Evolutionary conservation across 2,329 filamentous ascomycete genomes (phyloP).

Genomic region (Chaetomium strumarium): DNA sequence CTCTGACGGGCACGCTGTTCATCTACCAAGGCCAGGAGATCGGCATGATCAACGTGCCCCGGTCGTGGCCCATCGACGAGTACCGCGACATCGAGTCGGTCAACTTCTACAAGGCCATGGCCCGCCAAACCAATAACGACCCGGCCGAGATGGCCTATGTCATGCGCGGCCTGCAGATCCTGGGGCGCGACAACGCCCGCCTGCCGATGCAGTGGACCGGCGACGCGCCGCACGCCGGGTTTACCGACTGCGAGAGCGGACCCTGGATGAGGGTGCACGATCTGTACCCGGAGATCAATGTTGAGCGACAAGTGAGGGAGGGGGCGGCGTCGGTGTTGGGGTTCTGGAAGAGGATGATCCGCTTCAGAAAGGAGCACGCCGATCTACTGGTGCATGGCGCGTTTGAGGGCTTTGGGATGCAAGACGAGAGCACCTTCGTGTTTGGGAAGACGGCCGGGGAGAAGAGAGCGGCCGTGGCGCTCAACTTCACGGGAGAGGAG

Average conservation of each 20-base stretch:
- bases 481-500: slow-evolving; percentile 40
- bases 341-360: slow-evolving; percentile 55
- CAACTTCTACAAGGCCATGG: slow-evolving; percentile 39
- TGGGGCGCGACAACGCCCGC: slow-evolving; percentile 61
- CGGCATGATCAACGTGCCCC: slow-evolving; percentile 50
- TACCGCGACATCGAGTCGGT: slow-evolving; percentile 45
- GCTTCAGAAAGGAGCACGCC: slow-evolving; percentile 48
- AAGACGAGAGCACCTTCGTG: slow-evolving; percentile 40
- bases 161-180: slow-evolving; percentile 48
- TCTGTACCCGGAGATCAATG: slow-evolving; percentile 50
- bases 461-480: slow-evolving; percentile 30
- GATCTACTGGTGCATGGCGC: slow-evolving; percentile 57
- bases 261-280: slow-evolving; percentile 60
- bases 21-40: slow-evolving; percentile 58
- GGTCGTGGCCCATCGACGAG: slow-evolving; percentile 41
- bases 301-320: slow-evolving; percentile 37
- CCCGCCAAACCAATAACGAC: slow-evolving; percentile 24
- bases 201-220: slow-evolving; percentile 62
- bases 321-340: slow-evolving; percentile 46
- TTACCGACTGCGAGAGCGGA: slow-evolving; percentile 43
- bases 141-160: slow-evolving; percentile 39
- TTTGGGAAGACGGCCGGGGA: slow-evolving; percentile 35
- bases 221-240: slow-evolving; percentile 49
- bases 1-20: slow-evolving; percentile 49
- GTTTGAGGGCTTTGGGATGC: slow-evolving; percentile 46